Base-by-base conservation (phyloP, 164 flowering plant genomes). In the Vitis labrusca region DNA sequence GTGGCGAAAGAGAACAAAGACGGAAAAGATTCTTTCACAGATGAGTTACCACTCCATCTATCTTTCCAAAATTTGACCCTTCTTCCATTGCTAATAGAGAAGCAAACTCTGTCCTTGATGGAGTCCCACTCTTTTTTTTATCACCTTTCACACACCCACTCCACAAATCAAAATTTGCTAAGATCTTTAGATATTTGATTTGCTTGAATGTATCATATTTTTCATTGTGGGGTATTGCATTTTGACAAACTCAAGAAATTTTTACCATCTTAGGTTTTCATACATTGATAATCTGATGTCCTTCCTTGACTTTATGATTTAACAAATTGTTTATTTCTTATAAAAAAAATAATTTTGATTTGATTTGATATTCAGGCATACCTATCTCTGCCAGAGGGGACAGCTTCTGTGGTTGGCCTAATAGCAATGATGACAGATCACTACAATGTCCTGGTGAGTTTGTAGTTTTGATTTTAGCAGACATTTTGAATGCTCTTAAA, bases 351-450 rank as follows among this genome's bases (percentile, higher is more conserved):
- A 2, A 23, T 52, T 61, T 70, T 10, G 16, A 5, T 59, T 80
- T 80, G 5, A 3, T 63, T 14, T 37, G 44, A 37, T 37, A 37
- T 37, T 75, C 90, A 96, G 99, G 97, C 98, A 59, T 96, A 93
- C 78, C 81, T 96, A 65, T 93, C 99, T 49, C 87, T 96, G 62
- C 98, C 99, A 55, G 97, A 96, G 80, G 98, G 97, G 53, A 86
- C 86, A 14, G 97, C 97, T 72, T 92, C 99, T 59, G 98, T 88
- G 56, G 90, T 82, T 77, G 99, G 99, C 68, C 76, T 96, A 16
- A 87, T 80, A 64, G 99, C 99, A 19, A 89, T 96, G 99, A 92
- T 96, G 99, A 90, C 97, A 8, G 99, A 96, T 85, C 91, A 96
- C 77, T 96, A 93, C 73, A 77, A 80, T 81, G 86, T 87, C 72